These are phyloP conservation scores for Psilocybe cubensis DNA, from an alignment of 768 basidiomycete genomes.

Conservation along the genomic window DNA sequence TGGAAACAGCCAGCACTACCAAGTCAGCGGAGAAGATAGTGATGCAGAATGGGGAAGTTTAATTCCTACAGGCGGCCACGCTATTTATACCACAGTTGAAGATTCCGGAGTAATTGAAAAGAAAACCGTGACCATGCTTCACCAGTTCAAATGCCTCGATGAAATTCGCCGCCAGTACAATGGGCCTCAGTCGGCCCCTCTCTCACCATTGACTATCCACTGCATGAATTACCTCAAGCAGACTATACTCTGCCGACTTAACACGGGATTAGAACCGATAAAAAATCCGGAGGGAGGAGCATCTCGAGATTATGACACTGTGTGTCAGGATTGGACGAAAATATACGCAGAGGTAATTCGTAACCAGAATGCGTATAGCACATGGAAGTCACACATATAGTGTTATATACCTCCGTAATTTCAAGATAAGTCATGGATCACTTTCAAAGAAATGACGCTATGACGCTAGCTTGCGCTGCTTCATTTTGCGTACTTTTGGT, in stretches of 20 bases:
- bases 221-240: conserved; percentile 12
- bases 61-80: conserved; percentile 8
- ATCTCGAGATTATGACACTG: conserved; percentile 1
- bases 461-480: too few relatives aligned
- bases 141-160: conserved; percentile 12
- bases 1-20: conserved; percentile 1
- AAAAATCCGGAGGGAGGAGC: conserved; percentile 1
- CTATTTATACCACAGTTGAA: conserved; percentile 1
- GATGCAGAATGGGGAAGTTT: conserved; percentile 3
- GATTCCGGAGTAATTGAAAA: neutral
- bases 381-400: too few relatives aligned
- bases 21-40: conserved; percentile 1
- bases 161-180: conserved; percentile 6
- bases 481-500: too few relatives aligned
- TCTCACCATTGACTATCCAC: neutral
- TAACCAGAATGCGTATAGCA: conserved; percentile 1
- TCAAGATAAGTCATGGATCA: too few relatives aligned
- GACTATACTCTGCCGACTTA: conserved; percentile 2
- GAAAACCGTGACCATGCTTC: conserved; percentile 10
- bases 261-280: conserved; percentile 2
- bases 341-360: conserved; percentile 3
- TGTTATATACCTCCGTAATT: too few relatives aligned
- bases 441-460: too few relatives aligned
- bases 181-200: neutral
- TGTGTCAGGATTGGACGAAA: conserved; percentile 8